Evolutionary conservation across 2,329 filamentous ascomycete species (phyloP).

Genomic region (Colletotrichum navitas): DNA sequence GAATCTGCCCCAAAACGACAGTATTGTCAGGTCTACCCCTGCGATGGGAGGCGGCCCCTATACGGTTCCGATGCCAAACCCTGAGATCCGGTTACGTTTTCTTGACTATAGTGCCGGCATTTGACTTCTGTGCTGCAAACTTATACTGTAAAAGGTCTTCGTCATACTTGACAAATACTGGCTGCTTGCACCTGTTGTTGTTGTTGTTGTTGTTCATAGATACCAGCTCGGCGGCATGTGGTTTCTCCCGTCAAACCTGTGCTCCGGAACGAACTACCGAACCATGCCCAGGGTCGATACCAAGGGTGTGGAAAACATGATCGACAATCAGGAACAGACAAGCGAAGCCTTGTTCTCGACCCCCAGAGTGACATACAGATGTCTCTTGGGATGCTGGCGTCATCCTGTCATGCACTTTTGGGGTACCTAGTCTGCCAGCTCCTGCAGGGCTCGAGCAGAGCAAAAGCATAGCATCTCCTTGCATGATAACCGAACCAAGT

Average conservation of each 20-base stretch:
- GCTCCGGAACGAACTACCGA: conserved; percentile 31
- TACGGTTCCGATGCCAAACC: background rate
- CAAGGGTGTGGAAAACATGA: conserved; percentile 13
- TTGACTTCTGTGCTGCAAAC: conserved; percentile 4
- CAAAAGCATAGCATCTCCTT: background rate
- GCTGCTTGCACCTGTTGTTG: background rate
- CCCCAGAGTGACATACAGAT: conserved; percentile 5
- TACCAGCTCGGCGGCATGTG: background rate
- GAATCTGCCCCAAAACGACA: conserved; percentile 7
- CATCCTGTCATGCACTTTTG: background rate
- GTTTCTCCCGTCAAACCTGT: background rate
- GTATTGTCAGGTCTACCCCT: conserved; percentile 20
- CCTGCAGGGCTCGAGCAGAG: background rate
- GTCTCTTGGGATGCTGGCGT: conserved; percentile 7
- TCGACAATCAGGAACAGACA: conserved; percentile 22
- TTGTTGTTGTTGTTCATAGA: background rate
- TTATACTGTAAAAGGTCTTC: background rate
- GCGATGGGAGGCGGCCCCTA: background rate
- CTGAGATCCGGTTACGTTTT: background rate
- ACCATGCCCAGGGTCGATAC: conserved; percentile 7
- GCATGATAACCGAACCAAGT: background rate
- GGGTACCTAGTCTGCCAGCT: background rate
- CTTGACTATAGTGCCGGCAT: background rate
- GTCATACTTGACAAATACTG: background rate
- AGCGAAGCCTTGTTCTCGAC: conserved; percentile 18